Percentiles rank a stretch among this genome's conserved stretches.
Conservation (phyloP, 1,139 yeast species). For the Protomyces macrosporus region DNA sequence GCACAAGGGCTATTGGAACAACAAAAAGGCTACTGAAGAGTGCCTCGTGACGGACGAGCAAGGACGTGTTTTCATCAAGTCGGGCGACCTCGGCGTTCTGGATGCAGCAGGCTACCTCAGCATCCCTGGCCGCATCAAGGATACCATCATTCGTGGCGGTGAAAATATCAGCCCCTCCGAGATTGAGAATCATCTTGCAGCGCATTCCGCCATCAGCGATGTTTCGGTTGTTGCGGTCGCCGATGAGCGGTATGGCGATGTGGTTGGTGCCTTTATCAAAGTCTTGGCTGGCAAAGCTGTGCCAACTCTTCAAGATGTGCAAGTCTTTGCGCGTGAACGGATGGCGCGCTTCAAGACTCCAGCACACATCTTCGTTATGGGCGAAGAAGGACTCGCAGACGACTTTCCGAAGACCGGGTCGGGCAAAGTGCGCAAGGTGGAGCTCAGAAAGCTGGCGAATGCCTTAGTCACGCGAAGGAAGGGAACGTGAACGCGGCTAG, state of each 20-base stretch:
- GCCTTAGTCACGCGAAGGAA: conserved; percentile 10
- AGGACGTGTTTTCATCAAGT: conserved; percentile 37
- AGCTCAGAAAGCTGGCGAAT: conserved; percentile 33
- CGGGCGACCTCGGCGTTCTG: conserved; percentile 40
- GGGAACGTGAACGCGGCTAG: neutral
- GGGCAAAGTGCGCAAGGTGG: conserved; percentile 40
- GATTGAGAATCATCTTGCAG: conserved; percentile 38
- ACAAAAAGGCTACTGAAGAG: conserved; percentile 35
- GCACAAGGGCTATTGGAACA: conserved; percentile 37
- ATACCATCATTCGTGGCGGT: conserved; percentile 40
- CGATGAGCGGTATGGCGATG: conserved; percentile 38
- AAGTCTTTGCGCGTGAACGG: conserved; percentile 33
- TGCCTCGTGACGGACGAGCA: conserved; percentile 32
- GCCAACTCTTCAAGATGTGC: conserved; percentile 34
- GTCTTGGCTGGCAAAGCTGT: conserved; percentile 12
- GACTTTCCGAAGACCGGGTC: conserved; percentile 40
- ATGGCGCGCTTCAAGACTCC: conserved; percentile 39
- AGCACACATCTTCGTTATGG: conserved; percentile 36
- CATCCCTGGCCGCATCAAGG: conserved; percentile 40
- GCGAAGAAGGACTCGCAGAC: conserved; percentile 8
- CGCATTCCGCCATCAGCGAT: conserved; percentile 37
- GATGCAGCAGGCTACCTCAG: conserved; percentile 37
- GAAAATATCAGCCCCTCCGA: conserved; percentile 40
- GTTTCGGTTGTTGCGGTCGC: conserved; percentile 40
- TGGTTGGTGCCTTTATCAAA: conserved; percentile 37